Conservation (phyloP, 2,329 filamentous ascomycete species). For the Sporothrix protearum region DNA sequence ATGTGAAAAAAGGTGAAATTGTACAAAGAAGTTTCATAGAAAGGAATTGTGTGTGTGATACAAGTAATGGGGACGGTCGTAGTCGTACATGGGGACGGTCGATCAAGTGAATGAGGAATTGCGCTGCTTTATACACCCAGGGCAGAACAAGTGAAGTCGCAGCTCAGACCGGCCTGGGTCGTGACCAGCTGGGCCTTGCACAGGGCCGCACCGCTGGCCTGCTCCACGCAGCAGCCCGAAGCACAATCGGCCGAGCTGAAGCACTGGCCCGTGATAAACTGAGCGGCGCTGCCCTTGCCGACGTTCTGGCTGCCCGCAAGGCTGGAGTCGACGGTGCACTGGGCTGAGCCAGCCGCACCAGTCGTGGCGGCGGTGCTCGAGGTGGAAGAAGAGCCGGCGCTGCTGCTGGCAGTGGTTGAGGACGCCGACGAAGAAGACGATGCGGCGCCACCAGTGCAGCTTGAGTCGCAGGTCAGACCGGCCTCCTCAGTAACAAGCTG, state of each 20-base stretch:
- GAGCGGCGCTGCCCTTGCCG: conserved; percentile 31
- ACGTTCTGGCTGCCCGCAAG: conserved; percentile 37
- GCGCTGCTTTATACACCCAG: neutral
- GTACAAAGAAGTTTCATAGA: conserved; percentile 10
- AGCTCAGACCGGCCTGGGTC: conserved; percentile 24
- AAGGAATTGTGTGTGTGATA: neutral
- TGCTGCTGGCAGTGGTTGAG: neutral
- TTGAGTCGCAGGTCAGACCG: conserved; percentile 25
- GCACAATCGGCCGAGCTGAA: conserved; percentile 32
- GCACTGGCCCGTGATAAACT: conserved; percentile 35
- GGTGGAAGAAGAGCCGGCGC: neutral
- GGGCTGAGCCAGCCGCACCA: conserved; percentile 9
- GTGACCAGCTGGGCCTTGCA: conserved; percentile 27
- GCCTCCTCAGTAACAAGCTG: conserved; percentile 22
- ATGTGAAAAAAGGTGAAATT: neutral
- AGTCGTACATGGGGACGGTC: neutral
- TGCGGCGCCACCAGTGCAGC: conserved; percentile 14
- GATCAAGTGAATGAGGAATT: neutral
- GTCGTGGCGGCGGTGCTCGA: neutral
- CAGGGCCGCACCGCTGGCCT: conserved; percentile 23
- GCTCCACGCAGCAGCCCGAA: conserved; percentile 32
- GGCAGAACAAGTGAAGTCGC: conserved; percentile 24
- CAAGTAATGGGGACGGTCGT: neutral
- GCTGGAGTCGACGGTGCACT: conserved; percentile 32
- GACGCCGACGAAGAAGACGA: neutral